Evolutionary conservation across 78 protist species (phyloP), one percentile per base, ranked within the genome.

Genomic region (Dictyostelium capitatum): DNA sequence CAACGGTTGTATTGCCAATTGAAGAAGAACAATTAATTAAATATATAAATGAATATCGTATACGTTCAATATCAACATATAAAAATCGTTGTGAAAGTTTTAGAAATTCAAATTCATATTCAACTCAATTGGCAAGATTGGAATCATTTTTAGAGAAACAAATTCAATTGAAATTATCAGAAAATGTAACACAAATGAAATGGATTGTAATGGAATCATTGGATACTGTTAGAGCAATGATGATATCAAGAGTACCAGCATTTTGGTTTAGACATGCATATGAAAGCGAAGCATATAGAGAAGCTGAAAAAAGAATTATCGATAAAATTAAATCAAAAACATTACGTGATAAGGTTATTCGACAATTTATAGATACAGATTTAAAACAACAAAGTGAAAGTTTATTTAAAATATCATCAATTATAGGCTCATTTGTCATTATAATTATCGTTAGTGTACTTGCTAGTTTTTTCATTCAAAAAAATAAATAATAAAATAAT

Each of bases 171-270:
- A 87, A 77, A 37, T 51, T 53, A 12, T 23, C 28, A 4, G 93
- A 87, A 37, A 87, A 87, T 64, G 79, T 87, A 8, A 75, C 79
- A 50, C 93, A 87, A 64, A 77, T 77, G 83, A 87, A 87, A 77
- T 48, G 79, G n/a, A 74, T 77, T 30, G 93, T 87, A 8, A 87
- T 64, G 78, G 93, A 87, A 3, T 48, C 53, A 14, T 46, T 87
- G n/a, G 80, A 87, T 43, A 48, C 37, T 2, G 79, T 77, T 6
- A 87, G 80, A 25, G 17, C 19, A 2, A 32, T 64, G n/a, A 74
- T 87, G 83, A 77, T 25, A 12, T 74, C 93, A 6, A 46, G 84
- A 19, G 17, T 32, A 1, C 15, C 56, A 0, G 1, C 46, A 3
- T 87, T 47, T 50, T 77, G 83, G 84, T 59, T 87, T 28, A 48